These are phyloP conservation scores for Xylaria telfairii DNA, from an alignment of 495 filamentous ascomycete species.

Conservation along the genomic window DNA sequence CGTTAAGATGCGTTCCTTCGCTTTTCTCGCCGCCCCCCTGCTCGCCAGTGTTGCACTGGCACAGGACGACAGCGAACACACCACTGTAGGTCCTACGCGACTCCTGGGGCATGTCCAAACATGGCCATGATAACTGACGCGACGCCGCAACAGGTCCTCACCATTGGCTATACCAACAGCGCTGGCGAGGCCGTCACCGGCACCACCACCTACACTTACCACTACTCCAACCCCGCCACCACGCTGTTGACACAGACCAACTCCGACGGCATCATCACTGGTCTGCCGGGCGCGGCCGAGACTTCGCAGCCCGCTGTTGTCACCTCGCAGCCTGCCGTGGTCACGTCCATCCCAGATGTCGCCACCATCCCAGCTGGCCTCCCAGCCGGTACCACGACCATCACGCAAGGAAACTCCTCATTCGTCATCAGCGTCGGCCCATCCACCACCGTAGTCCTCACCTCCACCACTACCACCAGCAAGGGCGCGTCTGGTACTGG, in stretches of 20 bases:
- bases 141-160: slow-evolving; percentile 13
- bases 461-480: slow-evolving; percentile 22
- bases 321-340: slow-evolving; percentile 51
- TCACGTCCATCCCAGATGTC: slow-evolving; percentile 50
- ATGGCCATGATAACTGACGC: slow-evolving; percentile 5
- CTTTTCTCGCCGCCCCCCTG: slow-evolving; percentile 17
- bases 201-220: slow-evolving; percentile 24
- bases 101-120: background rate
- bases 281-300: slow-evolving; percentile 44
- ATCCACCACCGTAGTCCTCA: slow-evolving; percentile 28
- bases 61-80: slow-evolving; percentile 16
- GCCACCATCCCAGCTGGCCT: slow-evolving; percentile 59
- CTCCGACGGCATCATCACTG: slow-evolving; percentile 63
- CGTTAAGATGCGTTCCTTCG: slow-evolving; percentile 21
- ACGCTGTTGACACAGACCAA: slow-evolving; percentile 57
- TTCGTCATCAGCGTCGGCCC: slow-evolving; percentile 26
- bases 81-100: slow-evolving; percentile 16
- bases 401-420: slow-evolving; percentile 15
- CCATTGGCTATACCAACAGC: slow-evolving; percentile 24
- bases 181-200: slow-evolving; percentile 10
- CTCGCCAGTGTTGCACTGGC: slow-evolving; percentile 19
- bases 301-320: slow-evolving; percentile 47
- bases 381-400: slow-evolving; percentile 16
- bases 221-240: slow-evolving; percentile 50
- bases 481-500: background rate